phyloP scores from a whole-genome alignment of 495 filamentous ascomycete genomes.

The Symbiotaphrina buchneri region DNA sequence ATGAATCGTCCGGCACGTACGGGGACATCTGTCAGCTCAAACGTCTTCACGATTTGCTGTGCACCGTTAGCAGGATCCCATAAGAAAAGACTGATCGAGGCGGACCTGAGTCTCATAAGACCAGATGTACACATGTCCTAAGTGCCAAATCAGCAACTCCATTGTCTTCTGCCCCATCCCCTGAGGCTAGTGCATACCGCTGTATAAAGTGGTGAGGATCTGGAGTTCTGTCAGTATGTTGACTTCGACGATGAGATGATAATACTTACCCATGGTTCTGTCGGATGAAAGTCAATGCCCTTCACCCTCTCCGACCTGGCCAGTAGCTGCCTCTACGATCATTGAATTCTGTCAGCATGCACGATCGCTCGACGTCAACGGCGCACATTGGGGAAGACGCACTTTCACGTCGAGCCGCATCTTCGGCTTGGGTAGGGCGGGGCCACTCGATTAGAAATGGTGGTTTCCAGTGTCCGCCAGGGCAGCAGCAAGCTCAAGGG shows the following conservation, averaged over 20 bases:
- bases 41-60: slow-evolving; percentile 87
- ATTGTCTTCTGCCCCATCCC: not conserved
- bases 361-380: slow-evolving; percentile 6
- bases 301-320: slow-evolving; percentile 82
- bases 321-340: slow-evolving; percentile 59
- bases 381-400: slow-evolving; percentile 15
- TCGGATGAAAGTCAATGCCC: slow-evolving; percentile 92
- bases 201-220: slow-evolving; percentile 91
- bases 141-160: slow-evolving; percentile 5
- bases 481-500: no score
- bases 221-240: slow-evolving; percentile 14
- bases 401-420: slow-evolving; percentile 88
- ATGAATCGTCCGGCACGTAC: slow-evolving; percentile 93
- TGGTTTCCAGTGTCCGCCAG: no score
- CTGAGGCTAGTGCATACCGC: slow-evolving; percentile 32
- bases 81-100: not conserved
- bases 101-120: slow-evolving; percentile 81
- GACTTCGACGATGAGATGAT: not conserved
- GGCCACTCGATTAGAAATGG: no score
- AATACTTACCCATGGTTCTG: slow-evolving; percentile 62
- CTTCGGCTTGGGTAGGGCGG: no score
- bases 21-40: slow-evolving; percentile 97
- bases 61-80: not conserved
- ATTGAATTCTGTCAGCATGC: no score
- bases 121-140: slow-evolving; percentile 98